Evolutionary conservation across 2,329 filamentous ascomycete genomes (phyloP).

Genomic region (Chaetomium sp.): DNA sequence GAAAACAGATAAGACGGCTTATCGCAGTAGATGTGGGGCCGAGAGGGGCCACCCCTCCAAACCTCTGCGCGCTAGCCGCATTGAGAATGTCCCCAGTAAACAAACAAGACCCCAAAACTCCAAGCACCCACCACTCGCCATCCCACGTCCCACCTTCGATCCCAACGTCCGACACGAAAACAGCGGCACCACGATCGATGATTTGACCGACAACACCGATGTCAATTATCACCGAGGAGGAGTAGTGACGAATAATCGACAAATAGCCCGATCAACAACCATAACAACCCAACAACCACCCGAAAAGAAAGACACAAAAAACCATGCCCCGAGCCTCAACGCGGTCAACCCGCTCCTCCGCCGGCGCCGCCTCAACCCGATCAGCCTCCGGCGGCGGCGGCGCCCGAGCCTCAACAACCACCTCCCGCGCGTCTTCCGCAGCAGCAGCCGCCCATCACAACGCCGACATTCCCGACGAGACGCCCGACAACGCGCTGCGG

Average conservation of each 20-base stretch:
- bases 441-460: conserved; percentile 19
- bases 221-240: background rate
- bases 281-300: background rate
- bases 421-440: conserved; percentile 42
- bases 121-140: background rate
- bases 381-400: conserved; percentile 28
- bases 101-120: conserved; percentile 18
- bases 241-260: background rate
- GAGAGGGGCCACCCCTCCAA: background rate
- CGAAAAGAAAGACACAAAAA: background rate
- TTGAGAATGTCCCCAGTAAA: conserved; percentile 19
- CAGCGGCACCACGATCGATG: background rate
- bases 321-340: conserved; percentile 46
- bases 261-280: background rate
- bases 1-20: conserved; percentile 9
- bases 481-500: conserved; percentile 63
- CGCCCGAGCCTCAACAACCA: conserved; percentile 30
- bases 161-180: background rate
- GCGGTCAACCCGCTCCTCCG: conserved; percentile 39
- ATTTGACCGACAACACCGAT: background rate
- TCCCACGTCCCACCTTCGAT: background rate
- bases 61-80: conserved; percentile 13
- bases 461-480: conserved; percentile 61
- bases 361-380: conserved; percentile 29
- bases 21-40: conserved; percentile 9